These are phyloP conservation scores for Lactifluus pinguis DNA, from an alignment of 768 basidiomycete genomes.

Conservation along the genomic window DNA sequence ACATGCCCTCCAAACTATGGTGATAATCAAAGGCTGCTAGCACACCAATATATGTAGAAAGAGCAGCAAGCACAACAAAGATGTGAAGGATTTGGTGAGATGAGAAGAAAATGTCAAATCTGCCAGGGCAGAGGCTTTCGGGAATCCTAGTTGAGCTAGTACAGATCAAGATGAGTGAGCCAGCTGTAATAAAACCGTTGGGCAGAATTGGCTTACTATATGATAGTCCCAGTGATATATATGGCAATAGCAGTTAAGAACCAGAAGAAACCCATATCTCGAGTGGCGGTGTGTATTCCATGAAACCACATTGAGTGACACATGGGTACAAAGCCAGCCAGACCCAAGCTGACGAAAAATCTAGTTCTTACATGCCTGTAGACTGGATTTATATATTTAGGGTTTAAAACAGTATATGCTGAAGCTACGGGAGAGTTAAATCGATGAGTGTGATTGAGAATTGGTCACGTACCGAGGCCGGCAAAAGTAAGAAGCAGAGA, in stretches of 20 bases:
- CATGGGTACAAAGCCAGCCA: conserved; percentile 60
- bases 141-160: conserved; percentile 75
- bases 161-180: conserved; percentile 11
- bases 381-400: conserved; percentile 65
- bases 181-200: conserved; percentile 9
- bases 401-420: conserved; percentile 68
- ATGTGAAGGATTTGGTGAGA: conserved; percentile 91
- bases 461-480: conserved; percentile 45
- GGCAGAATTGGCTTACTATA: conserved; percentile 57
- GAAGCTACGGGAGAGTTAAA: conserved; percentile 35
- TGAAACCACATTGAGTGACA: conserved; percentile 52
- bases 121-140: conserved; percentile 64
- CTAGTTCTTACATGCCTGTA: conserved; percentile 69
- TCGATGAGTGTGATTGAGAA: neutral
- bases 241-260: conserved; percentile 57
- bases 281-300: conserved; percentile 44
- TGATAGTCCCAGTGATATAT: conserved; percentile 71
- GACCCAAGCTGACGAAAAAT: conserved; percentile 72
- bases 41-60: conserved; percentile 55
- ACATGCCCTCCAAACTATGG: conserved; percentile 27
- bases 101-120: conserved; percentile 68
- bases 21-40: conserved; percentile 50
- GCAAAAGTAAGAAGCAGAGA: conserved; percentile 40
- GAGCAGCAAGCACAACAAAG: conserved; percentile 63
- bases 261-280: conserved; percentile 65